Percentiles rank a stretch among this genome's conserved stretches.
Conservation (phyloP, 31 red algal species). For the Asparagopsis taxiformis region DNA sequence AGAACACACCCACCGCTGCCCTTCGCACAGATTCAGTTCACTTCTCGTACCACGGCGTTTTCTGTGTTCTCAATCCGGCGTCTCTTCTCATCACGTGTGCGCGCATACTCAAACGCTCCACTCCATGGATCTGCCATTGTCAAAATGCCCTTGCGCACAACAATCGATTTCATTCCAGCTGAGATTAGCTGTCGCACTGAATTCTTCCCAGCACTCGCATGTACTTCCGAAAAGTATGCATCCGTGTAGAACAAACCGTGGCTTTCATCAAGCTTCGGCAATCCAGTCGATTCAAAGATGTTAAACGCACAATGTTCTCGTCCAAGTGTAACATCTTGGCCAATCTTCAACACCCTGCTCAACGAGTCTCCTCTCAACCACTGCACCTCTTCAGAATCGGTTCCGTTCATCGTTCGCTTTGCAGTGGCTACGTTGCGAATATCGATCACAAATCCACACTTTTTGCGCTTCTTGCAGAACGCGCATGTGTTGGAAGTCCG, state of each 20-base stretch:
- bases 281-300: neutral
- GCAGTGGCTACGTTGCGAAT: neutral
- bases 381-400: slow-evolving; percentile 7
- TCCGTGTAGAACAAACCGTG: slow-evolving; percentile 42
- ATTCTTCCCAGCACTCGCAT: slow-evolving; percentile 2
- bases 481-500: neutral
- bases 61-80: too few species aligned
- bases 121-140: too few species aligned
- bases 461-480: neutral
- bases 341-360: slow-evolving; percentile 1
- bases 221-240: slow-evolving; percentile 13
- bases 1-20: too few species aligned
- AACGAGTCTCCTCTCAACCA: slow-evolving; percentile 6
- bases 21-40: too few species aligned
- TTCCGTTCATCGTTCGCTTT: too few species aligned
- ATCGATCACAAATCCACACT: neutral
- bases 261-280: slow-evolving; percentile 2
- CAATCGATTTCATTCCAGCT: neutral
- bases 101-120: neutral
- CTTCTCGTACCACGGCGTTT: too few species aligned
- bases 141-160: slow-evolving; percentile 5
- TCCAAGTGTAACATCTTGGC: slow-evolving; percentile 12
- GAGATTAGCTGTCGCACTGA: slow-evolving; percentile 16
- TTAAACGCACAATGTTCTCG: slow-evolving; percentile 15
- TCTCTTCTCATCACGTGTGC: too few species aligned